Conservation (phyloP, 257 asterid species). For the Verbena officinalis region DNA sequence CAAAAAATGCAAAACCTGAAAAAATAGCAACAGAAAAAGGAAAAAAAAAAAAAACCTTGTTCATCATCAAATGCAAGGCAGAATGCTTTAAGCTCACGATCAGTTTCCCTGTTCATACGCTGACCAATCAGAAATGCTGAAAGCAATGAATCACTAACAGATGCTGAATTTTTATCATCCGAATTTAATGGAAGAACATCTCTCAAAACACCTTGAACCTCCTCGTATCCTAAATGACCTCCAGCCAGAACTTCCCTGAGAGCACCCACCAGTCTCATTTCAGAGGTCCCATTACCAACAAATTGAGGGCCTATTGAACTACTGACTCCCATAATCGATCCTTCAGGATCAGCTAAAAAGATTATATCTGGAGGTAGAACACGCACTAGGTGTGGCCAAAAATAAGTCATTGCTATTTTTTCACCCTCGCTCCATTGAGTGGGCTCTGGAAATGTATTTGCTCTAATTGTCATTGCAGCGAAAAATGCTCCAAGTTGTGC, state of each 20-base stretch:
- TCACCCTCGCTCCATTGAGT: slow-evolving; percentile 99
- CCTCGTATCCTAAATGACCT: slow-evolving; percentile 96
- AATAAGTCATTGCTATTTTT: slow-evolving; percentile 75
- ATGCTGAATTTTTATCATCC: slow-evolving; percentile 37
- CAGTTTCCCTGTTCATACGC: slow-evolving; percentile 92
- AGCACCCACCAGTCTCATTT: slow-evolving; percentile 97
- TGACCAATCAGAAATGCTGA: slow-evolving; percentile 87
- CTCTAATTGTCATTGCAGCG: slow-evolving; percentile 93
- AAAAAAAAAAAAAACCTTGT: slow-evolving; percentile 47
- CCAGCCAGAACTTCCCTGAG: slow-evolving; percentile 96
- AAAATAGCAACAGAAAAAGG: background rate
- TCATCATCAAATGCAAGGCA: slow-evolving; percentile 95
- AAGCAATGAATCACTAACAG: slow-evolving; percentile 75
- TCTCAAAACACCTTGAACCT: slow-evolving; percentile 88
- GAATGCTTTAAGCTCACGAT: slow-evolving; percentile 93
- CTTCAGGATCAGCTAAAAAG: slow-evolving; percentile 94
- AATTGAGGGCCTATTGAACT: slow-evolving; percentile 79
- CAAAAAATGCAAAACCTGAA: background rate
- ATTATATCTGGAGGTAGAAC: slow-evolving; percentile 75
- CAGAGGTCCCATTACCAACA: slow-evolving; percentile 74
- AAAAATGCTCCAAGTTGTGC: slow-evolving; percentile 95
- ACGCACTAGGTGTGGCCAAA: slow-evolving; percentile 83
- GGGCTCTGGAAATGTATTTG: slow-evolving; percentile 85
- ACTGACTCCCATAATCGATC: slow-evolving; percentile 79
- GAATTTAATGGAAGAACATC: slow-evolving; percentile 69